Base-by-base conservation (phyloP, 768 basidiomycete species). In the Psilocybe cyanescens region DNA sequence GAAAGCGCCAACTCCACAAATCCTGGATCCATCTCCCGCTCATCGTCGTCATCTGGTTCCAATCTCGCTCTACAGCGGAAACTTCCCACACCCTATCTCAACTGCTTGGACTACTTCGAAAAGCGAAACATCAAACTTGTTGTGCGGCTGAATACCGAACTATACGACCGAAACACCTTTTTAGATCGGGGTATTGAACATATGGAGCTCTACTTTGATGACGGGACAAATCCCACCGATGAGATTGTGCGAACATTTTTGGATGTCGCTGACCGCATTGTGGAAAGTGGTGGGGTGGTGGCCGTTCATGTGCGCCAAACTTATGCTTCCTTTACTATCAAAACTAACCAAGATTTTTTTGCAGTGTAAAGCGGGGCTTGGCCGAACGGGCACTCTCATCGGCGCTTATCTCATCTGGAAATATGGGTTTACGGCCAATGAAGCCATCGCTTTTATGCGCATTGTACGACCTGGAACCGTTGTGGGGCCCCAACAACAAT, bases 351-450 rank as follows among this genome's bases (percentile, higher is more conserved):
- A 68, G 53, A 4, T 54, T n/a, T 2, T 44, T 57, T 61, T 58
- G 14, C 73, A 97, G 91, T 97, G 95, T 74, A 97, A 97, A 81
- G 97, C 97, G 52, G 97, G 97, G 45, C 83, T 99, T 9, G 97
- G 97, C 24, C 84, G 97, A 58, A 99, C 97, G 5, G 97, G 97
- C 3, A 97, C 95, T 3, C 81, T 99, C 61, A 97, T 99, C 63
- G 97, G 97, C 37, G 97, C 97, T 8, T 99, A 98, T 80, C 84
- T 99, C 58, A 93, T 97, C 63, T 99, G 97, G 92, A 98, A 98
- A 75, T 97, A 98, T 69, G 94, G 93, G 19, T 99, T 99, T 73
- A 94, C 95, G 16, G 97, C 97, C 1, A 86, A 89, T 54, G 94
- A 99, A 76, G 97, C 91, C 4, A 99, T 99, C 59, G 97, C 91